Base-by-base conservation (phyloP, 371 early-diverging fungal genomes). In the Actinomortierella wolfii region DNA sequence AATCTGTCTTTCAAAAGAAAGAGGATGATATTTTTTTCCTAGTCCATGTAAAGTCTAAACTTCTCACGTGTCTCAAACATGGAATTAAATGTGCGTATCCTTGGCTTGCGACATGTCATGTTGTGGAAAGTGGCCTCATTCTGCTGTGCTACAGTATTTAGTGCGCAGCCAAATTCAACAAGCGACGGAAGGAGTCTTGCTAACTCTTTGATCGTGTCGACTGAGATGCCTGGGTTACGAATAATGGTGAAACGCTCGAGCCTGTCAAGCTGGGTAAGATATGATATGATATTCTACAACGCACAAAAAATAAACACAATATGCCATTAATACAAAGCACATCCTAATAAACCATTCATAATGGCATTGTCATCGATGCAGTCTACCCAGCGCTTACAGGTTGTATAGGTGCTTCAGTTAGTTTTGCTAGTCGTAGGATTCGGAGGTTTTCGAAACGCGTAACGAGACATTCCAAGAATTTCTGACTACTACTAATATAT, bases 241-340 rank as follows among this genome's bases (percentile, higher is more conserved):
- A 73, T 44, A 50, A 73, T 66, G 15, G 67, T 61, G 34, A 73
- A 73, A 41, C 53, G 28, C 61, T 73, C 67, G 17, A 73, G 63
- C 51, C 49, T 58, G 29, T 73, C 73, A 41, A 73, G 51, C 39
- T 73, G 73, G 53, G 67, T 59, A 20, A 73, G 57, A 29, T 73
- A 73, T 14, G 73, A 61, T 2, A 66, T 67, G 15, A 73, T 40
- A 39, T 73, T 66, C 73, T 71, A 40, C n/a, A 21, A 48, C 11
- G 9, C 8, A 24, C 9, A 20, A 21, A 47, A 24, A 47, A 47
- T 3, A 44, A 20, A 48, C 39, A 15, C 17, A 44, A 4, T 13
- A 54, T 23, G 15, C 15, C 15, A 18, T 8, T 26, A 25, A 9
- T 21, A 34, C 15, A 24, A 42, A 52, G 25, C 24, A 48, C 47